Conservation (phyloP, 768 basidiomycete genomes). For the Suillus paluster region DNA sequence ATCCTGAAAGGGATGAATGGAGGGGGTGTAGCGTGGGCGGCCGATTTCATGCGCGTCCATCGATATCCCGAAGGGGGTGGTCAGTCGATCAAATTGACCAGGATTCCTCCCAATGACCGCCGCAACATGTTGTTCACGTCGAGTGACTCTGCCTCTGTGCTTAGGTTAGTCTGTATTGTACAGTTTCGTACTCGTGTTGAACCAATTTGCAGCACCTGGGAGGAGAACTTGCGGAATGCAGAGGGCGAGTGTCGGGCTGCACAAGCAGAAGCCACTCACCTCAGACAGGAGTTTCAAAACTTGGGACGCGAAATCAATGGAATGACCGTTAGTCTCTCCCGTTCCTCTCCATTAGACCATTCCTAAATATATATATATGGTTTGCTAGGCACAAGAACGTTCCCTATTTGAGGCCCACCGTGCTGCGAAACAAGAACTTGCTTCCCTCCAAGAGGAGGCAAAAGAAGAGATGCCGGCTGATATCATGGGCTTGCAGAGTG, state of each 20-base stretch:
- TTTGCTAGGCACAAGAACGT: slow-evolving; percentile 23
- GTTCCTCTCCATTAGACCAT: neutral
- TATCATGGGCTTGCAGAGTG: slow-evolving; percentile 58
- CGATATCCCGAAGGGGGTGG: slow-evolving; percentile 74
- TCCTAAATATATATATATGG: neutral
- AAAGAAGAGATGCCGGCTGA: slow-evolving; percentile 73
- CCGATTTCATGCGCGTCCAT: slow-evolving; percentile 63
- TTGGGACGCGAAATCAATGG: slow-evolving; percentile 34
- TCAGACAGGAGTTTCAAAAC: slow-evolving; percentile 34
- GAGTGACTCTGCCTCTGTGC: slow-evolving; percentile 51
- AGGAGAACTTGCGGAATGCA: slow-evolving; percentile 40
- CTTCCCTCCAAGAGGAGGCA: slow-evolving; percentile 56
- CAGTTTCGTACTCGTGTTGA: neutral
- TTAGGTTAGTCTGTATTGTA: slow-evolving; percentile 42
- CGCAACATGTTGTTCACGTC: slow-evolving; percentile 57
- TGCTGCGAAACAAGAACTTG: slow-evolving; percentile 40
- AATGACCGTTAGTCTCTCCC: slow-evolving; percentile 37
- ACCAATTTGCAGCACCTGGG: slow-evolving; percentile 46
- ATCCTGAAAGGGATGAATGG: slow-evolving; percentile 46
- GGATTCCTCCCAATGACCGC: slow-evolving; percentile 37
- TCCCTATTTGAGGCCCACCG: slow-evolving; percentile 28
- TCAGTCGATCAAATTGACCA: slow-evolving; percentile 46
- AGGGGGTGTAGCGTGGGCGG: slow-evolving; percentile 66
- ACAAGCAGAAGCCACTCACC: slow-evolving; percentile 28
- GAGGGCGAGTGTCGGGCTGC: slow-evolving; percentile 43